phyloP scores from a whole-genome alignment of 495 filamentous ascomycete species.

The Thermochaetoides thermophila region DNA sequence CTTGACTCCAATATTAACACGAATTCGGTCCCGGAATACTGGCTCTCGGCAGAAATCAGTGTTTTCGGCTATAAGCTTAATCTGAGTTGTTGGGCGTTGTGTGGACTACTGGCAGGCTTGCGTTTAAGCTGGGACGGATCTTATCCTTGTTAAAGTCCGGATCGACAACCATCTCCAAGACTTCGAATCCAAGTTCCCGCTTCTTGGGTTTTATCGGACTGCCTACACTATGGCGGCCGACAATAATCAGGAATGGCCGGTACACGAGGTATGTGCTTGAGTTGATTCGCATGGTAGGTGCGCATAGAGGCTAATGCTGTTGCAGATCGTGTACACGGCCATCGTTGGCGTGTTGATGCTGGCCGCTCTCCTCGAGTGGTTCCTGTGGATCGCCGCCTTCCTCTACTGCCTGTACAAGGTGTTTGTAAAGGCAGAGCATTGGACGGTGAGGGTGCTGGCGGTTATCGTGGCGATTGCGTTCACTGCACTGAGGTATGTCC shows the following conservation, averaged over 20 bases:
- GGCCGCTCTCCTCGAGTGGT: constrained; percentile 81
- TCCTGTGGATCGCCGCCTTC: constrained; percentile 85
- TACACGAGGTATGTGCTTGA: constrained; percentile 45
- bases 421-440: constrained; percentile 78
- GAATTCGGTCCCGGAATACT: too few relatives aligned
- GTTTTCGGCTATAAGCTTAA: too few relatives aligned
- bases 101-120: too few relatives aligned
- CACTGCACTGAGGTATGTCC: constrained; percentile 51
- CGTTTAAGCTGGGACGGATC: too few relatives aligned
- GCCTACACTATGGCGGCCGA: constrained; percentile 33
- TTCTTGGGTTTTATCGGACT: too few relatives aligned
- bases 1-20: too few relatives aligned
- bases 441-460: constrained; percentile 63
- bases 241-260: constrained; percentile 37
- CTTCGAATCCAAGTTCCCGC: too few relatives aligned
- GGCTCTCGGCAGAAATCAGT: too few relatives aligned
- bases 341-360: constrained; percentile 74
- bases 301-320: not conserved
- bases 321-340: constrained; percentile 52
- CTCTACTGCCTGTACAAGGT: constrained; percentile 83
- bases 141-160: too few relatives aligned
- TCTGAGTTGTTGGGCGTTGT: too few relatives aligned
- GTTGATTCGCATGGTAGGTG: not conserved
- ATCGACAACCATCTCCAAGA: too few relatives aligned
- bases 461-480: constrained; percentile 63